Percentiles rank a stretch among this genome's conserved stretches.
Conservation (phyloP, 23 red algal species). For the Cyanidium caldarium region DNA sequence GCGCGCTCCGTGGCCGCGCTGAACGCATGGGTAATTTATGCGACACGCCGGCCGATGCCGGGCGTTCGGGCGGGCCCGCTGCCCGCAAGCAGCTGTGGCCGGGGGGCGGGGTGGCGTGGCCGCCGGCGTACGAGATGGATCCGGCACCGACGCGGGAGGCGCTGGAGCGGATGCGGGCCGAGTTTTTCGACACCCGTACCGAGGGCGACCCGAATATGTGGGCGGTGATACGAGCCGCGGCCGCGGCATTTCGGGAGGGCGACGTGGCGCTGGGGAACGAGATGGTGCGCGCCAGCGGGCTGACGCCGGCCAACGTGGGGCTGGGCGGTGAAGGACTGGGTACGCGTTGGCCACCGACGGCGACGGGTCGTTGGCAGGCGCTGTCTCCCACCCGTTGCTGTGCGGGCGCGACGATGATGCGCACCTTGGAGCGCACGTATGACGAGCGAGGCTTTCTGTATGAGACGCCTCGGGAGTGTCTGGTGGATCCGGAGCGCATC, state of each 20-base stretch:
- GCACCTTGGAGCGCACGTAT: background rate
- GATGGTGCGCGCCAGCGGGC: background rate
- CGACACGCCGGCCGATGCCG: no score
- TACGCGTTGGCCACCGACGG: background rate
- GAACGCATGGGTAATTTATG: no score
- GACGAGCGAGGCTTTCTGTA: background rate
- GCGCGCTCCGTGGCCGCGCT: no score
- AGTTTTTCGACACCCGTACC: slow-evolving; percentile 1
- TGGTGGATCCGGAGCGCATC: background rate
- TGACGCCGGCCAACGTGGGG: background rate
- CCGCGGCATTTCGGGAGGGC: background rate
- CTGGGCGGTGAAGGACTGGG: background rate
- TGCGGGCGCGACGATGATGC: background rate
- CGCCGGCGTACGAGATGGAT: background rate
- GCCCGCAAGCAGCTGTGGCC: no score
- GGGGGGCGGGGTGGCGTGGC: background rate
- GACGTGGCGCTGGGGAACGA: background rate
- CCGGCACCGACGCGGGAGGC: background rate
- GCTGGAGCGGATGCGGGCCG: background rate
- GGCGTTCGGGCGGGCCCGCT: no score
- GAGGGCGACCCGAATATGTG: background rate
- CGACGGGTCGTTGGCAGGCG: background rate
- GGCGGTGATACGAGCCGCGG: background rate
- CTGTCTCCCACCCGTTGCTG: background rate
- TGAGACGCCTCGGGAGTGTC: background rate